Percentiles rank a stretch among this genome's conserved stretches.
phyloP scores from a whole-genome alignment of 2,329 filamentous ascomycete genomes.

The Raffaelea albimanens region DNA sequence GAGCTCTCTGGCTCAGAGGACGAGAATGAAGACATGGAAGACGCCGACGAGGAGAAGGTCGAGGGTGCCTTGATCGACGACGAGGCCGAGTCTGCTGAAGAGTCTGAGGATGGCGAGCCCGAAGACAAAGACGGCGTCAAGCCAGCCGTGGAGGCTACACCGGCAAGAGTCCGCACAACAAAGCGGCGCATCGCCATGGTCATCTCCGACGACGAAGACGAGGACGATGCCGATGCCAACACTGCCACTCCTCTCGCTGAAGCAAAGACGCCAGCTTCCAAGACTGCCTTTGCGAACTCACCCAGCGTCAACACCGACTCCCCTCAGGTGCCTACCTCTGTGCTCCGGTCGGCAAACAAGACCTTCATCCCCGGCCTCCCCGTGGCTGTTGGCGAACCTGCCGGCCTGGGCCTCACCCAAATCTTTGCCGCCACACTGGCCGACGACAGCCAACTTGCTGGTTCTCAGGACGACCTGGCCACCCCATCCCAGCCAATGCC shows the following conservation, averaged over 20 bases:
- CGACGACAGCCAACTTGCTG: constrained; percentile 45
- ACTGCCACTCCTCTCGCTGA: constrained; percentile 1
- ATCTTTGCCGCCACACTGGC: constrained; percentile 81
- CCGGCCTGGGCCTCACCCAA: constrained; percentile 70
- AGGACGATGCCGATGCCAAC: constrained; percentile 24
- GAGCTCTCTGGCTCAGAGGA: constrained; percentile 14
- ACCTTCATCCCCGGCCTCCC: constrained; percentile 61
- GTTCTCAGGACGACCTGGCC: constrained; percentile 8
- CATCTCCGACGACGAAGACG: constrained; percentile 57
- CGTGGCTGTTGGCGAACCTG: constrained; percentile 40
- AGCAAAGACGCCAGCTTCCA: constrained; percentile 38
- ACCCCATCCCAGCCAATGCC: constrained; percentile 44
- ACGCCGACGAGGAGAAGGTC: constrained; percentile 19
- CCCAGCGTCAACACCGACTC: constrained; percentile 33
- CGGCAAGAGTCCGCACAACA: constrained; percentile 26
- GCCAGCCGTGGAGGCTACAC: constrained; percentile 2
- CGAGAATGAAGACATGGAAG: constrained; percentile 6
- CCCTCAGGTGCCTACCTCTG: constrained; percentile 50
- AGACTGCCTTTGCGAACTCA: constrained; percentile 28
- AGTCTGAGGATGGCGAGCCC: constrained; percentile 23
- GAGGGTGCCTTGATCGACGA: constrained; percentile 12
- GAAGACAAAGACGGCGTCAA: constrained; percentile 15
- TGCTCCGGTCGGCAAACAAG: constrained; percentile 60
- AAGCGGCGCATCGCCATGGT: constrained; percentile 38
- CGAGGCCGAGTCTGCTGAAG: constrained; percentile 15